Evolutionary conservation across 177 flowering plant species (phyloP), one percentile per base, ranked within the genome.

Genomic region (Tripterygium wilfordii): DNA sequence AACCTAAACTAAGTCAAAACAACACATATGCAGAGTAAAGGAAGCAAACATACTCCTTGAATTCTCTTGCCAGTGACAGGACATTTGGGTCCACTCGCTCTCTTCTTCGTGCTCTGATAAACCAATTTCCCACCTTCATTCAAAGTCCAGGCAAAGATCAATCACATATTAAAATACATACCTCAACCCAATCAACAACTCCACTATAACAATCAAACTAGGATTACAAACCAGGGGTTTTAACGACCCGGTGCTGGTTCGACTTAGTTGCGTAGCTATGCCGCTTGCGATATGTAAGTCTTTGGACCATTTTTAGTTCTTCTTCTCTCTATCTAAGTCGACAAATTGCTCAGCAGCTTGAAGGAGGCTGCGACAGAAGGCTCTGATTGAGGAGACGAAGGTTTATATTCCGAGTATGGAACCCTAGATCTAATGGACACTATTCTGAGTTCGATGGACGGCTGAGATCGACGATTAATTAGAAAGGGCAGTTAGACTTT

Each of bases 221-320:
- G n/a, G 16, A 28, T n/a, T n/a, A 18, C 17, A 1, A 55, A 72
- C 78, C 79, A 2, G 82, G 82, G 36, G 82, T 73, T 54, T 74
- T 77, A 56, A 74, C 78, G 53, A 73, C 48, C 15, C 79, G 64
- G 65, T 68, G 69, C 61, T 77, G 76, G 67, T 70, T 73, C 22
- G 82, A 76, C 32, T 72, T 73, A 23, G 82, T 73, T 56, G 82
- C 78, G 39, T 76, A 76, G 64, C 82, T 76, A 48, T 76, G 82
- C 26, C 82, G 62, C 26, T 51, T 74, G 32, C 82, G 61, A 29
- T 77, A 77, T 0, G 82, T 74, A 15, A 73, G 59, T 18, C 82
- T 49, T 42, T 77, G 82, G 47, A 74, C 82, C 79, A 72, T 76
- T 64, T 57, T 69, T 12, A 19, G 23, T 22, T 20, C 1, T 21